Base-by-base conservation (phyloP, 1,139 yeast species). In the Protomyces gravidus region DNA sequence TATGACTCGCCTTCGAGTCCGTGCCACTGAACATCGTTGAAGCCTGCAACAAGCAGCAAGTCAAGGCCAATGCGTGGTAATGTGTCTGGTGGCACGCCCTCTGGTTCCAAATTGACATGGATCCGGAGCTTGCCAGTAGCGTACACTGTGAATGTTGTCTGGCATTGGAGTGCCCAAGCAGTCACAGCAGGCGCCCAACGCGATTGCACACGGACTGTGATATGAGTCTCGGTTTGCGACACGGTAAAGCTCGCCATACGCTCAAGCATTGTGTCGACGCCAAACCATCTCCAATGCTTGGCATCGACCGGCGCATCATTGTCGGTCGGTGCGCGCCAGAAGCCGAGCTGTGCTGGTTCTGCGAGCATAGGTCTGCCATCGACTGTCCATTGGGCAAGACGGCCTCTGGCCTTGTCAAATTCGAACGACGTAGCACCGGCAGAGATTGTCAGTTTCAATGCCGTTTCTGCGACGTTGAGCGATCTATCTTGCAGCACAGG, bases 1-100 rank as follows among this genome's bases (percentile, higher is more conserved):
- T 73, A 73, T 25, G 73, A 66, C 62, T 73, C 76, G 11, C 71
- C 73, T 3, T 75, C 75, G 9, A 73, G 73, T 0, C 76, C 76
- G 48, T 69, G 68, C 75, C 75, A 73, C 27, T 58, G 62, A 52
- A 63, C 65, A 5, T 61, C 62, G n/a, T 67, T 61, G 7, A 64
- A 62, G 15, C 42, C 53, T 5, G 39, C 17, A 7, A 62, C 33
- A 11, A 63, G 23, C 5, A 56, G 26, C 46, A 67, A 65, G 46
- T 70, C 72, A 46, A 68, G 63, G 5, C 72, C 72, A 25, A 70
- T 60, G 7, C 72, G 65, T 4, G 72, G 72, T 15, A 67, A 50
- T 28, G 67, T 56, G 28, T 52, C 23, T 7, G 65, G 65, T 5
- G 50, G 13, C 25, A 23, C 49, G 9, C 53, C 56, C 1, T n/a